These are phyloP conservation scores for Salix caprea DNA, from an alignment of 345 rosid species.

Conservation along the genomic window DNA sequence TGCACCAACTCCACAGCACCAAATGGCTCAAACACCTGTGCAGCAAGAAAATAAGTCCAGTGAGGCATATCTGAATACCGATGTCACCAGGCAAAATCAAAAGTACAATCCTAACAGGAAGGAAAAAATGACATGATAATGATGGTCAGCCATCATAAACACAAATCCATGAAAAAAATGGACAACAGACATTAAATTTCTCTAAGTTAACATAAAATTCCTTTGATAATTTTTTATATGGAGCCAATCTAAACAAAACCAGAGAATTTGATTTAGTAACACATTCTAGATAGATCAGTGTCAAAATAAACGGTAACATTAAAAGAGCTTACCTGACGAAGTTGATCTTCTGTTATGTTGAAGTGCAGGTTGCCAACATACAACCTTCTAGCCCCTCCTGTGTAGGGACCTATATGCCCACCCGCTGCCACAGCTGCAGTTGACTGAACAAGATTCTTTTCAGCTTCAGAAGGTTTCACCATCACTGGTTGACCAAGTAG, in stretches of 20 bases:
- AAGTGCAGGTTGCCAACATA: constrained; percentile 91
- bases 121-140: background rate
- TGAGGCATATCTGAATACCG: background rate
- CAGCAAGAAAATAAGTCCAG: constrained; percentile 10
- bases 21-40: constrained; percentile 89
- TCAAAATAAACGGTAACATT: background rate
- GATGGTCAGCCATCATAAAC: background rate
- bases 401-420: constrained; percentile 58
- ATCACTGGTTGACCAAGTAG: constrained; percentile 94
- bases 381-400: constrained; percentile 86
- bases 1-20: constrained; percentile 96
- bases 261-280: background rate
- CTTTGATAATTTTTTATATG: background rate
- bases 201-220: background rate
- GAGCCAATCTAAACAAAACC: background rate
- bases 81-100: background rate
- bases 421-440: constrained; percentile 62
- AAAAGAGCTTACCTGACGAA: constrained; percentile 57
- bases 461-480: constrained; percentile 99
- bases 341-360: constrained; percentile 84
- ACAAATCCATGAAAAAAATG: background rate
- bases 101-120: background rate
- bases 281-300: background rate
- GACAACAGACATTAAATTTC: background rate
- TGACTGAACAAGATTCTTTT: constrained; percentile 95